These are phyloP conservation scores for Pochonia chlamydosporia DNA, from an alignment of 2,329 filamentous ascomycete species.

Conservation along the genomic window DNA sequence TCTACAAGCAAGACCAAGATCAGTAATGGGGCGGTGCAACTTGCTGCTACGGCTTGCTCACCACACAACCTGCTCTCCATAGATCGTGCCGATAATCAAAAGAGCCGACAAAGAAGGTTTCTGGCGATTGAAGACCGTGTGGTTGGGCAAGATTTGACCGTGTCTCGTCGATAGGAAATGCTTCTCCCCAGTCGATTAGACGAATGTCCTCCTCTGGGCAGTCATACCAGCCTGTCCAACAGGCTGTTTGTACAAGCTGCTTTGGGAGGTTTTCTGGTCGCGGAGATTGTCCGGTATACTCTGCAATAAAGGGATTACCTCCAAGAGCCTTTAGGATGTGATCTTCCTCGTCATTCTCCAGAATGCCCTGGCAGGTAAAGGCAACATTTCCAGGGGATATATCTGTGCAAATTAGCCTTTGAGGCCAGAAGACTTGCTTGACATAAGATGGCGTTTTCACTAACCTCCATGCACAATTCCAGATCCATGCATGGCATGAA, in stretches of 20 bases:
- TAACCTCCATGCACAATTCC: constrained; percentile 9
- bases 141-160: background rate
- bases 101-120: constrained; percentile 5
- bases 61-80: constrained; percentile 9
- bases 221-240: background rate
- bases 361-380: constrained; percentile 5
- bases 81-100: constrained; percentile 8
- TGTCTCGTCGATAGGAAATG: constrained; percentile 1
- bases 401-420: background rate
- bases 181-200: constrained; percentile 9
- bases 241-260: background rate
- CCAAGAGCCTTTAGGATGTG: background rate
- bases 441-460: background rate
- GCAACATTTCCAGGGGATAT: constrained; percentile 6
- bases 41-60: background rate
- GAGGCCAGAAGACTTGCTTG: background rate
- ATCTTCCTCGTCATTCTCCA: background rate
- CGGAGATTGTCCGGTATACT: background rate
- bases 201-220: constrained; percentile 6
- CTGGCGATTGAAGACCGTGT: constrained; percentile 1
- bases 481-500: background rate
- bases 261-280: background rate
- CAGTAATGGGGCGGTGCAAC: background rate
- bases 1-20: background rate
- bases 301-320: background rate